Evolutionary conservation across 1,284 basidiomycete species (phyloP), one percentile per base, ranked within the genome.

Genomic region (Cronartium quercuum): DNA sequence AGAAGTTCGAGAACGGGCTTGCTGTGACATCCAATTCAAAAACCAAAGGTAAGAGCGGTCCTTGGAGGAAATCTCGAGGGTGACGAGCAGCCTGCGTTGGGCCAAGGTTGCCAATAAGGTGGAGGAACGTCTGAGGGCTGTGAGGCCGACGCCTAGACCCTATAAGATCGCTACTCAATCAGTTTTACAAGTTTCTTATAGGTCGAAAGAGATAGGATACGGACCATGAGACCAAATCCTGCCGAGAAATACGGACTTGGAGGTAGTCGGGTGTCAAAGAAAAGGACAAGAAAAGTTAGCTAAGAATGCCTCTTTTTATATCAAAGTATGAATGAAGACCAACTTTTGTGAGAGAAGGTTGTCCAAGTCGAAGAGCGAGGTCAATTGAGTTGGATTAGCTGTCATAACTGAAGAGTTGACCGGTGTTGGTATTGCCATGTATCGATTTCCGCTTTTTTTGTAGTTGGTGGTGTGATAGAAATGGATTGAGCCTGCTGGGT

Each of bases 21-120:
- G 83, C 1, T 81, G 86, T 2, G 93, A 89, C 91, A 98, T 93
- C 96, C 96, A 99, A 76, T 91, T 86, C 38, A 99, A 87, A 82
- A 98, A 95, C 94, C 96, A 98, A 44, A 92, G 90, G 82, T 98
- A 98, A 1, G 94, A 86, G 37, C 87, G 89, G 82, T 99, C 96
- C 80, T 94, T 93, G 79, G 94, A 97, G 66, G 92, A 92, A 78
- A 99, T 94, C 83, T 99, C 96, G 63, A 98, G 87, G 5, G 92
- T 90, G 58, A 98, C 94, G 66, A 98, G 88, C 84, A 99, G 86
- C 40, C 95, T 88, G 34, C 96, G 86, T 75, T 91, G 93, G 57
- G 94, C 88, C 41, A 90, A 86, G 3, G 86, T 88, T 5, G 90
- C 86, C 21, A 88, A 89, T 18, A 91, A 83, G 10, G 89, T 86